Conservation (phyloP, 306 rosid species). For the Inga laurina region DNA sequence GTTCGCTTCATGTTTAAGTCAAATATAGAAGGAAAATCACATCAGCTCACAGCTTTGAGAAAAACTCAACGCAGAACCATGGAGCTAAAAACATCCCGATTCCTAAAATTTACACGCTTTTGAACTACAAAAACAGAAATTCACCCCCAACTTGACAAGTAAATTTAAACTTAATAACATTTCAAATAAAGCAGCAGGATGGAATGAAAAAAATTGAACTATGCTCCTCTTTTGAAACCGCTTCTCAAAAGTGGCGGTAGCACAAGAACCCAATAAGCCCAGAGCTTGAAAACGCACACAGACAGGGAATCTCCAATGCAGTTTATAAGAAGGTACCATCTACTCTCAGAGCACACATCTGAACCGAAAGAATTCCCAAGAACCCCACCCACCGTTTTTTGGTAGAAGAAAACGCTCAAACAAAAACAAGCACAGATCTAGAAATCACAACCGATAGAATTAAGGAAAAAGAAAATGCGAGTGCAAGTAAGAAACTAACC, state of each 20-base stretch:
- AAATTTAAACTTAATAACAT: neutral
- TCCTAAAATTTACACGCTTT: neutral
- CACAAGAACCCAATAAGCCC: neutral
- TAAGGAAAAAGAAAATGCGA: neutral
- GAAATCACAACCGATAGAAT: neutral
- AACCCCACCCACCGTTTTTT: neutral
- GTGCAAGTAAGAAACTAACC: constrained; percentile 23
- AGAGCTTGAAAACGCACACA: neutral
- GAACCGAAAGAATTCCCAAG: neutral
- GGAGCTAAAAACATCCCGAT: neutral
- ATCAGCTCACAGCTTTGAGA: neutral
- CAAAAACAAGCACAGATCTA: constrained; percentile 46
- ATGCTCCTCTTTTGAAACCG: neutral
- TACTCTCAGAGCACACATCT: neutral
- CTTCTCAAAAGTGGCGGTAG: neutral
- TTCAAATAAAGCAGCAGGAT: constrained; percentile 7
- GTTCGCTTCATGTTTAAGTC: neutral
- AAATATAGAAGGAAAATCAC: neutral
- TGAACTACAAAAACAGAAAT: neutral
- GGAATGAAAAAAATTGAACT: neutral
- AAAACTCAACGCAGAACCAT: neutral
- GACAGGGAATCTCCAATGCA: neutral
- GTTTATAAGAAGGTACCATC: neutral
- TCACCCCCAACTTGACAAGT: neutral
- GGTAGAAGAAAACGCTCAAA: neutral